A percentile compares a stretch with the other conserved stretches of the same genome.
These are phyloP conservation scores for Terana coerulea DNA, from an alignment of 768 basidiomycete species.

Conservation along the genomic window DNA sequence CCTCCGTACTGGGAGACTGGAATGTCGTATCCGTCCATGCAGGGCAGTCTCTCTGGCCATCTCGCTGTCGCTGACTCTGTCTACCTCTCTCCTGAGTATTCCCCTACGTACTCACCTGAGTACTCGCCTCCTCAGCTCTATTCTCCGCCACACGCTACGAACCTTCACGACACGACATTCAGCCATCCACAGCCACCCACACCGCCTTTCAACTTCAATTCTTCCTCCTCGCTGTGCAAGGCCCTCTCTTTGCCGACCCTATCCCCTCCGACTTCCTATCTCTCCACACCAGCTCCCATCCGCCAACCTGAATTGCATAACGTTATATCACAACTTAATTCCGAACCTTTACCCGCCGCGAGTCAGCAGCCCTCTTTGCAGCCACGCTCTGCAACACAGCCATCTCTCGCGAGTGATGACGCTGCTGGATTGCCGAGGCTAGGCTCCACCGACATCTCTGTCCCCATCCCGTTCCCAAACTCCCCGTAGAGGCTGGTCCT, in stretches of 20 bases:
- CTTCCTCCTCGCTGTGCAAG: slow-evolving; percentile 57
- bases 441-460: not conserved
- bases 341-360: not conserved
- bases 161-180: too few species aligned
- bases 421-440: too few species aligned
- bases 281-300: slow-evolving; percentile 4
- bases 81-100: slow-evolving; percentile 7
- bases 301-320: not conserved
- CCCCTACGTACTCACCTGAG: not conserved
- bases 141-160: too few species aligned
- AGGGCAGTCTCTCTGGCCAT: not conserved
- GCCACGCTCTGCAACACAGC: too few species aligned
- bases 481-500: too few species aligned
- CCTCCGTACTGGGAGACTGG: slow-evolving; percentile 1
- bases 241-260: slow-evolving; percentile 39
- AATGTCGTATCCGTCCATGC: not conserved
- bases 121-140: not conserved
- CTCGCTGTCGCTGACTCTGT: not conserved
- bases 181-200: too few species aligned
- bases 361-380: not conserved
- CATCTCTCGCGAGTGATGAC: too few species aligned
- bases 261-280: slow-evolving; percentile 6
- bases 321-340: not conserved
- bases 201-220: slow-evolving; percentile 56
- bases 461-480: slow-evolving; percentile 5